Conservation (phyloP, 345 rosid genomes). For the Eucalyptus caleyi region DNA sequence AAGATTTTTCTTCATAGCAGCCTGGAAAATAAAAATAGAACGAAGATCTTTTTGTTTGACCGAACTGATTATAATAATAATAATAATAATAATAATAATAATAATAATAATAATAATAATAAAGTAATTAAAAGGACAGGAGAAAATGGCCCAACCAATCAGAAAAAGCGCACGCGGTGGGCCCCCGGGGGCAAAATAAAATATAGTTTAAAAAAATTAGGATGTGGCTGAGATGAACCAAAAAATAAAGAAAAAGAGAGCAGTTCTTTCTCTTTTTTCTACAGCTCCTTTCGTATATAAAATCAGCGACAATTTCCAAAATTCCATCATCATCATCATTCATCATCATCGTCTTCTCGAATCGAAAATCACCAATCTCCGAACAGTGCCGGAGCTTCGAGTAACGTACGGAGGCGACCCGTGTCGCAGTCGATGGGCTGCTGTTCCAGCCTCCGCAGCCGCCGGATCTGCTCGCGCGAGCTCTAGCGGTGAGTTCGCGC, state of each 20-base stretch:
- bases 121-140: neutral
- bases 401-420: neutral
- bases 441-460: neutral
- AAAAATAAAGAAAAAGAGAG: neutral
- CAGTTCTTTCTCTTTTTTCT: no score
- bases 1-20: neutral
- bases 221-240: neutral
- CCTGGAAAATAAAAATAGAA: neutral
- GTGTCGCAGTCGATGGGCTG: neutral
- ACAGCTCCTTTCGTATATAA: neutral
- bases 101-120: neutral
- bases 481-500: neutral
- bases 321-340: neutral
- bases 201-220: neutral
- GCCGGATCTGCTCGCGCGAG: neutral
- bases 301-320: neutral
- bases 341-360: neutral
- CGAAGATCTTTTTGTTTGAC: neutral
- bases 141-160: neutral
- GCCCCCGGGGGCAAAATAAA: neutral
- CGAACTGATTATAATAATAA: neutral
- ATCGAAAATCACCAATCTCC: neutral
- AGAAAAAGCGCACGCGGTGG: neutral
- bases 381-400: neutral
- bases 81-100: no score